Conservation (phyloP, 1,284 basidiomycete species). For the Abortiporus biennis region DNA sequence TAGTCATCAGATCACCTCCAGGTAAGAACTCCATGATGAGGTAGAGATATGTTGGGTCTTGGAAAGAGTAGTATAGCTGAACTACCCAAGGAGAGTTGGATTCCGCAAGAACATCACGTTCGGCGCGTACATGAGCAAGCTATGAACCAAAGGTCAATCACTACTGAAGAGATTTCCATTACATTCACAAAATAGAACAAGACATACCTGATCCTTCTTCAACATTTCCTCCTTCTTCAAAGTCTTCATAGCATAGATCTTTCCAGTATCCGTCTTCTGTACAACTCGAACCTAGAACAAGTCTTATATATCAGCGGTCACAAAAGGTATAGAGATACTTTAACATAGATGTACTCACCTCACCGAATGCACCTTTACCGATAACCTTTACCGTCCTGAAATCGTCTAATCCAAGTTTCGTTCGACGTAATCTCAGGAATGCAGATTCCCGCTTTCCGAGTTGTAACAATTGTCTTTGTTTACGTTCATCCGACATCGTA, state of each 20-base stretch:
- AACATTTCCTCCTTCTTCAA: constrained; percentile 98
- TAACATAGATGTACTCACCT: constrained; percentile 46
- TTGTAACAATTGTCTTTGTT: constrained; percentile 86
- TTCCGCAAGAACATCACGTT: constrained; percentile 95
- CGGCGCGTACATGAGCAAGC: constrained; percentile 98
- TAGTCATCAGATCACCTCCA: constrained; percentile 97
- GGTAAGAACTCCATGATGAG: constrained; percentile 99
- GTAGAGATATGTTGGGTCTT: constrained; percentile 94
- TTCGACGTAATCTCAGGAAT: constrained; percentile 86
- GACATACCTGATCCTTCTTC: constrained; percentile 90
- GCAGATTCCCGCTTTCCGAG: constrained; percentile 90
- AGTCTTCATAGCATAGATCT: constrained; percentile 99
- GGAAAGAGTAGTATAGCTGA: constrained; percentile 98
- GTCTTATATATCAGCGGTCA: constrained; percentile 8
- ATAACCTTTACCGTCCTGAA: constrained; percentile 98
- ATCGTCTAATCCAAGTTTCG: constrained; percentile 89
- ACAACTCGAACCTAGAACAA: constrained; percentile 77
- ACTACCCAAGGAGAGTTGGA: constrained; percentile 98
- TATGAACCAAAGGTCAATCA: constrained; percentile 25
- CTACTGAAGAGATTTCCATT: constrained; percentile 10
- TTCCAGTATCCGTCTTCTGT: constrained; percentile 95
- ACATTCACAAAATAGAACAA: constrained; percentile 4
- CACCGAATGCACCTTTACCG: constrained; percentile 98
- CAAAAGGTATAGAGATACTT: constrained; percentile 1
- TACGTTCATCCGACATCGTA: constrained; percentile 74